Evolutionary conservation across 306 rosid species (phyloP).

Genomic region (Castanopsis chinensis): DNA sequence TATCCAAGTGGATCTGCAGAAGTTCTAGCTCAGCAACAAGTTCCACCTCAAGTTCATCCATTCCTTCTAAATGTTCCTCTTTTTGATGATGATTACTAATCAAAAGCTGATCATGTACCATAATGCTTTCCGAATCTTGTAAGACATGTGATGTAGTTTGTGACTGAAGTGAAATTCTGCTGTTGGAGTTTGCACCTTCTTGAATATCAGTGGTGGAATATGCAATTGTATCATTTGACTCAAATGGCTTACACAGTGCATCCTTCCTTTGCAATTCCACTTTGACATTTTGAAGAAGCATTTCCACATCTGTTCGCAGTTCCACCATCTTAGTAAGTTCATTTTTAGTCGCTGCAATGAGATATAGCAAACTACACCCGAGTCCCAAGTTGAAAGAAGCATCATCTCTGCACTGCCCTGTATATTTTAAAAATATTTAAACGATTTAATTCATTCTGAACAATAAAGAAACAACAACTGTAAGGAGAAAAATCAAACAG

Average conservation of each 20-base stretch:
- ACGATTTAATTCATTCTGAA: background rate
- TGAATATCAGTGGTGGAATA: slow-evolving; percentile 45
- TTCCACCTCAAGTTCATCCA: slow-evolving; percentile 68
- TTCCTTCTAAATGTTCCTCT: slow-evolving; percentile 46
- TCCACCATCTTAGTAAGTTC: slow-evolving; percentile 71
- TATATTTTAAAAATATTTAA: background rate
- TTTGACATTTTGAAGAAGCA: slow-evolving; percentile 57
- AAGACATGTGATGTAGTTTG: slow-evolving; percentile 21
- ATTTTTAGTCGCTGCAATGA: slow-evolving; percentile 60
- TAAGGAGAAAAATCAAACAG: background rate
- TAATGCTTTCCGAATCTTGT: slow-evolving; percentile 27
- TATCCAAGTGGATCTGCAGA: slow-evolving; percentile 68
- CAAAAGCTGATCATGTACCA: slow-evolving; percentile 24
- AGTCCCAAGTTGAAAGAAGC: slow-evolving; percentile 75
- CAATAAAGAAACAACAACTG: background rate
- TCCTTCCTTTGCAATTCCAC: slow-evolving; percentile 45
- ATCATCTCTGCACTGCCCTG: slow-evolving; percentile 49
- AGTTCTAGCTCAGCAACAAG: slow-evolving; percentile 73
- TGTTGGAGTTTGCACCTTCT: slow-evolving; percentile 45
- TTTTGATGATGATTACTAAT: slow-evolving; percentile 23
- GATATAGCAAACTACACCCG: slow-evolving; percentile 67
- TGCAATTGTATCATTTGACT: slow-evolving; percentile 34
- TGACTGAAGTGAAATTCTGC: slow-evolving; percentile 39
- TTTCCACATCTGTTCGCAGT: slow-evolving; percentile 72
- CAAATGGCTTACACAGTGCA: slow-evolving; percentile 22